These are phyloP conservation scores for Floccularia luteovirens DNA, from an alignment of 768 basidiomycete genomes.

Conservation along the genomic window DNA sequence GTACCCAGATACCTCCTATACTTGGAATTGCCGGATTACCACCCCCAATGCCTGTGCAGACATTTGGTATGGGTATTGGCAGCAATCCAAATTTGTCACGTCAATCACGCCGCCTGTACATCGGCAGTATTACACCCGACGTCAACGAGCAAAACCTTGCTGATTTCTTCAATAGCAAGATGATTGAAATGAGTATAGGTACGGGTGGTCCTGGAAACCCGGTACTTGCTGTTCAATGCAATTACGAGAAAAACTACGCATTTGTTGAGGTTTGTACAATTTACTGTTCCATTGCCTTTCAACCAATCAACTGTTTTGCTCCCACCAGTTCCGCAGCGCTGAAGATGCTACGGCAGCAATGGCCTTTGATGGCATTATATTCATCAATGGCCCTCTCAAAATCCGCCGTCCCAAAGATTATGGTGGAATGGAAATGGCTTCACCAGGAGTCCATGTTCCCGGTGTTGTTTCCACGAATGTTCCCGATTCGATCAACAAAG, in stretches of 20 bases:
- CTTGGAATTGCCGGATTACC: slow-evolving; percentile 76
- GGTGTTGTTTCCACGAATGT: slow-evolving; percentile 96
- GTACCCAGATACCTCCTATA: slow-evolving; percentile 81
- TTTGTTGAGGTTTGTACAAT: slow-evolving; percentile 79
- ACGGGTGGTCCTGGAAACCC: slow-evolving; percentile 83
- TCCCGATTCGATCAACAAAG: slow-evolving; percentile 95
- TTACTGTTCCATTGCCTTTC: not conserved
- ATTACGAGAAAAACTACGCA: slow-evolving; percentile 98
- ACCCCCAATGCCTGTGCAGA: slow-evolving; percentile 76
- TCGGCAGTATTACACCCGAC: slow-evolving; percentile 92
- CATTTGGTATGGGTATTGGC: slow-evolving; percentile 81
- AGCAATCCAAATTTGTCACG: slow-evolving; percentile 85
- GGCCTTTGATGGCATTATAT: slow-evolving; percentile 96
- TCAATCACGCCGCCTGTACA: slow-evolving; percentile 92
- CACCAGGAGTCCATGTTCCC: slow-evolving; percentile 75
- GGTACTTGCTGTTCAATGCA: slow-evolving; percentile 90
- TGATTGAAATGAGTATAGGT: slow-evolving; percentile 87
- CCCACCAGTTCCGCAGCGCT: slow-evolving; percentile 85
- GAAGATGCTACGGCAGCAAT: slow-evolving; percentile 96
- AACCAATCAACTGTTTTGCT: slow-evolving; percentile 7
- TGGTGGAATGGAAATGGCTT: slow-evolving; percentile 63
- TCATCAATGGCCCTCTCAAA: slow-evolving; percentile 92
- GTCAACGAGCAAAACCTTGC: slow-evolving; percentile 90
- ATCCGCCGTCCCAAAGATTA: slow-evolving; percentile 98
- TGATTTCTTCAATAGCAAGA: slow-evolving; percentile 94